Evolutionary conservation across 768 basidiomycete genomes (phyloP).

Genomic region (Collybiopsis confluens): DNA sequence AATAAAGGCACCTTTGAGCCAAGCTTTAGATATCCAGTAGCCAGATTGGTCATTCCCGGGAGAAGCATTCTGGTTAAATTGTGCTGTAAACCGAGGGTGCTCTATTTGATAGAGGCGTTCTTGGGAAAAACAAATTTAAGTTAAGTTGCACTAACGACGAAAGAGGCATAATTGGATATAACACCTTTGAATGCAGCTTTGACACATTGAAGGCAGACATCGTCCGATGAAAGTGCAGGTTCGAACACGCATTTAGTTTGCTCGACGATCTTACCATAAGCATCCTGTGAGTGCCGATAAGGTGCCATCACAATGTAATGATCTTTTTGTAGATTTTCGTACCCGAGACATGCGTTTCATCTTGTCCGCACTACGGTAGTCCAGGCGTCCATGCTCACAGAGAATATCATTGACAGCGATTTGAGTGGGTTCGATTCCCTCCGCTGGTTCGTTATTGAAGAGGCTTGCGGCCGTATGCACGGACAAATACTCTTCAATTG

Average conservation of each 20-base stretch:
- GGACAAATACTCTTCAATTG: slow-evolving; percentile 23
- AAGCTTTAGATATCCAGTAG: slow-evolving; percentile 75
- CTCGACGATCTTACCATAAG: slow-evolving; percentile 37
- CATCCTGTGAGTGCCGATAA: slow-evolving; percentile 28
- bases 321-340: background rate
- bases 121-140: slow-evolving; percentile 22
- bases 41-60: slow-evolving; percentile 34
- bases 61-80: slow-evolving; percentile 46
- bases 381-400: slow-evolving; percentile 59
- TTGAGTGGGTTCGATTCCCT: background rate
- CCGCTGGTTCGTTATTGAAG: slow-evolving; percentile 10
- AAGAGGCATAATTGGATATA: background rate
- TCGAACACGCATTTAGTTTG: slow-evolving; percentile 45
- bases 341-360: slow-evolving; percentile 63
- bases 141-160: background rate
- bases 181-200: slow-evolving; percentile 52
- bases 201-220: slow-evolving; percentile 64
- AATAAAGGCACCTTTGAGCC: slow-evolving; percentile 64
- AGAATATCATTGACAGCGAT: slow-evolving; percentile 44
- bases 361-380: slow-evolving; percentile 52
- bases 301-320: background rate
- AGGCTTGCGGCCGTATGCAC: background rate
- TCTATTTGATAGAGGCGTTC: slow-evolving; percentile 67
- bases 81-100: slow-evolving; percentile 57
- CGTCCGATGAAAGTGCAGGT: slow-evolving; percentile 41